Conservation (phyloP, 345 rosid species). For the Pistacia integerrima region DNA sequence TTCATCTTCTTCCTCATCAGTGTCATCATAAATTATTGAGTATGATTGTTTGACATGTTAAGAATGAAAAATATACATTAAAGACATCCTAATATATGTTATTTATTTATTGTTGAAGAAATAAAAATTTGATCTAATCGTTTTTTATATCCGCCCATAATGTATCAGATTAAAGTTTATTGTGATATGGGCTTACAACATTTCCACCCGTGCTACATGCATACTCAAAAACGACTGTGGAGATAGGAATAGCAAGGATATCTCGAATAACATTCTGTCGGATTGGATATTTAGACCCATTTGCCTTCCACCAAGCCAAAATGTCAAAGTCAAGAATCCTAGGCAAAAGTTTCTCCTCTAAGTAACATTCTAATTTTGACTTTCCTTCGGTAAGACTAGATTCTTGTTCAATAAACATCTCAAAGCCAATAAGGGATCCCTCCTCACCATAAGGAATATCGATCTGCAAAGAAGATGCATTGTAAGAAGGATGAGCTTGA, state of each 20-base stretch:
- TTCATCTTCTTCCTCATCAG: too few relatives aligned
- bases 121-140: too few relatives aligned
- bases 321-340: not conserved
- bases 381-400: not conserved
- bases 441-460: too few relatives aligned
- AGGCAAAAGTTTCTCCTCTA: not conserved
- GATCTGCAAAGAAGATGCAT: too few relatives aligned
- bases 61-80: too few relatives aligned
- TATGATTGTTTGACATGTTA: too few relatives aligned
- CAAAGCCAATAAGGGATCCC: too few relatives aligned
- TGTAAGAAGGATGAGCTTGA: not conserved
- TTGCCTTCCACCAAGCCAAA: not conserved
- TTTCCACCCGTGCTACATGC: not conserved
- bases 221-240: not conserved
- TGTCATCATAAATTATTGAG: too few relatives aligned
- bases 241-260: not conserved
- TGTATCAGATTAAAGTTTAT: too few relatives aligned
- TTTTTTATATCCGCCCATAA: too few relatives aligned
- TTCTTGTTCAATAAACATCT: not conserved
- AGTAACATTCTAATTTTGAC: not conserved
- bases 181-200: not conserved
- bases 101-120: too few relatives aligned
- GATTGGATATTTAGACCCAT: not conserved
- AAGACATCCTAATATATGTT: too few relatives aligned
- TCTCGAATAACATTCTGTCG: not conserved